phyloP scores from a whole-genome alignment of 495 filamentous ascomycete genomes.

The Lasiosphaeris hirsuta region DNA sequence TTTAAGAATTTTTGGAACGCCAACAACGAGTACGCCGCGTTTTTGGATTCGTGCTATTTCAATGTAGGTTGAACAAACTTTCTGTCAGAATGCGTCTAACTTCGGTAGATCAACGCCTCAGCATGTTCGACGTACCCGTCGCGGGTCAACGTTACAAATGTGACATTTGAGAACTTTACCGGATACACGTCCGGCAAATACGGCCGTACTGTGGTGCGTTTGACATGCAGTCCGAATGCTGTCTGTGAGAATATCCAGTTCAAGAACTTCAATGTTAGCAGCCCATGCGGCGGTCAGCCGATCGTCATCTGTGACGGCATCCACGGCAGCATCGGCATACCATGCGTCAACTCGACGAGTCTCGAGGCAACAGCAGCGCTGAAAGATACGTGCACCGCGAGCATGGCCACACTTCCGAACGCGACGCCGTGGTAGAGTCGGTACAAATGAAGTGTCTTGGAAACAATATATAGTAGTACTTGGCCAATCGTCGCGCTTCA shows the following conservation, averaged over 20 bases:
- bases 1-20: constrained; percentile 55
- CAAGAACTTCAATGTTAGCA: constrained; percentile 48
- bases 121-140: constrained; percentile 51
- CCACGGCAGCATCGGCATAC: constrained; percentile 47
- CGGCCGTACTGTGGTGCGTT: constrained; percentile 46
- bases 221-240: constrained; percentile 49
- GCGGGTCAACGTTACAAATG: constrained; percentile 52
- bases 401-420: constrained; percentile 20
- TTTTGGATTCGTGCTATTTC: constrained; percentile 59
- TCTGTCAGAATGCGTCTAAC: not conserved
- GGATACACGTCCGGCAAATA: constrained; percentile 51
- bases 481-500: too few species aligned
- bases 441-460: too few species aligned
- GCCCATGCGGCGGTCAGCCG: constrained; percentile 43
- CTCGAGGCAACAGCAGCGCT: constrained; percentile 26
- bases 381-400: constrained; percentile 22
- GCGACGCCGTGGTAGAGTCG: constrained; percentile 19
- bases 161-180: constrained; percentile 54
- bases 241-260: constrained; percentile 53
- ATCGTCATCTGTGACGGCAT: constrained; percentile 53
- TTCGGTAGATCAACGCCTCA: constrained; percentile 25
- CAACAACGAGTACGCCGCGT: constrained; percentile 52
- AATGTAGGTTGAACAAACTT: constrained; percentile 38
- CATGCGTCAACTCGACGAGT: constrained; percentile 37
- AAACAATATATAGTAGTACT: too few species aligned